phyloP scores from a whole-genome alignment of 2,329 filamentous ascomycete genomes.

The Aspergillus proliferans region DNA sequence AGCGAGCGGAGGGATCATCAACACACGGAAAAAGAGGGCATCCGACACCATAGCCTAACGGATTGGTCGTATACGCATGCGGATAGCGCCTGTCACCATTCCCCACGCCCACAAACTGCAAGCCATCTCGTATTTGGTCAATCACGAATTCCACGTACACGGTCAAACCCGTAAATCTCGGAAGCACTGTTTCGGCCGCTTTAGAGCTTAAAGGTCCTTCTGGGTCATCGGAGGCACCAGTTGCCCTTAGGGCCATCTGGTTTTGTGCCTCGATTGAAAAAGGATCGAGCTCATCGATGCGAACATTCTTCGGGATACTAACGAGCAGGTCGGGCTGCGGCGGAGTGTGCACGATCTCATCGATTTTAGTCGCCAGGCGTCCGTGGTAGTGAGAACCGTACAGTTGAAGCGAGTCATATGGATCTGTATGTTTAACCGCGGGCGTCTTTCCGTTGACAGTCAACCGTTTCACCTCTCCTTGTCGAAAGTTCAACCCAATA shows the following conservation, averaged over 20 bases:
- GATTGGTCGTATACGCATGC: slow-evolving; percentile 84
- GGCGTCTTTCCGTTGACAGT: slow-evolving; percentile 40
- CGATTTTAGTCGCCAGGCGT: slow-evolving; percentile 62
- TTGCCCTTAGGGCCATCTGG: slow-evolving; percentile 37
- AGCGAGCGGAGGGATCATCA: slow-evolving; percentile 74
- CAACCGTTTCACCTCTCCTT: slow-evolving; percentile 52
- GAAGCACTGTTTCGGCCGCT: slow-evolving; percentile 32
- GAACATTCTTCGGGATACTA: slow-evolving; percentile 53
- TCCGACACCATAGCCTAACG: slow-evolving; percentile 68
- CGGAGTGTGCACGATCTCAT: slow-evolving; percentile 49
- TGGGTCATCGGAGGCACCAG: slow-evolving; percentile 30
- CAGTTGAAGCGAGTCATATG: slow-evolving; percentile 44
- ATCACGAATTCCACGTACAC: slow-evolving; percentile 72
- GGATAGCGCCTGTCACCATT: slow-evolving; percentile 76
- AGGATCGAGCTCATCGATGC: slow-evolving; percentile 56
- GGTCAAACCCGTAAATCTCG: slow-evolving; percentile 54
- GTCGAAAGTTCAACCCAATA: slow-evolving; percentile 57
- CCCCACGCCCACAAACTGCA: slow-evolving; percentile 86
- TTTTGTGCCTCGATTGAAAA: slow-evolving; percentile 45
- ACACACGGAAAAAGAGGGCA: slow-evolving; percentile 90
- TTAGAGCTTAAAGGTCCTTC: slow-evolving; percentile 31
- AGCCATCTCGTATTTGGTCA: slow-evolving; percentile 69
- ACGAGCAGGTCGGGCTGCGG: slow-evolving; percentile 55
- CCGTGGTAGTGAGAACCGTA: slow-evolving; percentile 68
- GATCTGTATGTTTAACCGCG: slow-evolving; percentile 35